Base-by-base conservation (phyloP, 1,284 basidiomycete species). In the Ganoderma boninense region DNA sequence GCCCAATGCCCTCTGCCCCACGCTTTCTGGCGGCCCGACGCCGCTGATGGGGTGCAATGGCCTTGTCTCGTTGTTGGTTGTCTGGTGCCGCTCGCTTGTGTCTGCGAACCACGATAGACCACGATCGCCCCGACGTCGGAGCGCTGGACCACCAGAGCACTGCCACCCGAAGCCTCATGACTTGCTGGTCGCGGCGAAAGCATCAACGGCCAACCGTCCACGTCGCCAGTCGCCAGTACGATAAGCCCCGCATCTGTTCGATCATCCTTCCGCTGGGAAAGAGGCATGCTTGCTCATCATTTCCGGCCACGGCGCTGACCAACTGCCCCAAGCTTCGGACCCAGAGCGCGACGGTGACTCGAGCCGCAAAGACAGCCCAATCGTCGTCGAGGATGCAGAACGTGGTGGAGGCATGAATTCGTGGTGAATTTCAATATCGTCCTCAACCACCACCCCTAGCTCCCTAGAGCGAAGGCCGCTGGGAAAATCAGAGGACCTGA, bases 121-220 rank as follows among this genome's bases (percentile, higher is more conserved):
- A 32, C 59, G 62, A 67, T 71, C 67, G 66, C 65, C 68, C 72
- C 70, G 70, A 59, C 65, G 60, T 71, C 73, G 73, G 73, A 74
- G 69, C 73, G 73, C 73, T 46, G 65, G 44, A 42, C 14, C 32
- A 42, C 62, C 54, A 62, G 44, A 64, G 32, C 64, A 67, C 65
- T 52, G 71, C 71, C 69, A 70, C 57, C 46, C 23, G 64, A 59
- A 44, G 62, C 61, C 72, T 68, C 72, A 73, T 73, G 70, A 73
- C 72, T 62, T 20, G 29, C 56, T 5, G 16, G 16, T 57, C 10
- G n/a, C 29, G 23, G 35, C 32, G 29, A 57, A 35, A 40, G 35
- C 57, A 38, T 60, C 40, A 20, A 20, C 10, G 56, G 29, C 32
- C 57, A 18, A 26, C 49, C 23, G 49, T 26, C 23, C 40, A 42